Evolutionary conservation across 768 basidiomycete species (phyloP), one percentile per base, ranked within the genome.

Genomic region (Agrocybe chaxingu): DNA sequence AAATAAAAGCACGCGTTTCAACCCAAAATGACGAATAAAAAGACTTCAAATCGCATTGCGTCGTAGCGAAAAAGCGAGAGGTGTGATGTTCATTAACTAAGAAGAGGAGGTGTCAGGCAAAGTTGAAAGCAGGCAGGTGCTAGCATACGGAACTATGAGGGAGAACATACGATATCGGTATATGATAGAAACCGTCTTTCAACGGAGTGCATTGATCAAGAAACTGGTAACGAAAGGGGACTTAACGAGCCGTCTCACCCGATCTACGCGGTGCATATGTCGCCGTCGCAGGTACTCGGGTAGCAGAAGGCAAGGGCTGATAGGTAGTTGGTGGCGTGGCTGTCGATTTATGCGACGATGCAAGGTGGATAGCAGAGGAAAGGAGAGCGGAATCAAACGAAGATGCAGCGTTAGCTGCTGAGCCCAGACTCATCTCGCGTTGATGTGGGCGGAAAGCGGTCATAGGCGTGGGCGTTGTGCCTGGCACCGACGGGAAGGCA

Each of bases 401-500:
- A 11, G 62, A 57, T 9, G 56, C 51, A 41, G 53, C 30, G 33
- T 53, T 48, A 45, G 54, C 35, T 3, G 56, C 50, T 11, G 55
- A 50, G 30, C 24, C 43, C 52, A 37, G 16, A 24, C 51, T 49
- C 24, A 48, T 36, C 11, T 52, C 40, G 16, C 50, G 18, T 19
- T 47, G 47, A 45, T 46, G 48, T 13, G 39, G 49, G 45, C 29
- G 38, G 13, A 42, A 33, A 10, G 42, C 52, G 16, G 48, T 42
- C 30, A 48, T 40, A 10, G 44, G 57, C 34, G 41, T 59, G 1
- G 79, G 77, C 4, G 73, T 64, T 12, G 70, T 71, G 42, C 75
- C 70, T 1, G 87, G 87, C 4, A 89, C 86, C 32, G 78, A 78
- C 18, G 88, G 88, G 66, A 89, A 89, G 6, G 84, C 78, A 51